Base-by-base conservation (phyloP, 306 rosid species). In the Hippophae gyantsensis region DNA sequence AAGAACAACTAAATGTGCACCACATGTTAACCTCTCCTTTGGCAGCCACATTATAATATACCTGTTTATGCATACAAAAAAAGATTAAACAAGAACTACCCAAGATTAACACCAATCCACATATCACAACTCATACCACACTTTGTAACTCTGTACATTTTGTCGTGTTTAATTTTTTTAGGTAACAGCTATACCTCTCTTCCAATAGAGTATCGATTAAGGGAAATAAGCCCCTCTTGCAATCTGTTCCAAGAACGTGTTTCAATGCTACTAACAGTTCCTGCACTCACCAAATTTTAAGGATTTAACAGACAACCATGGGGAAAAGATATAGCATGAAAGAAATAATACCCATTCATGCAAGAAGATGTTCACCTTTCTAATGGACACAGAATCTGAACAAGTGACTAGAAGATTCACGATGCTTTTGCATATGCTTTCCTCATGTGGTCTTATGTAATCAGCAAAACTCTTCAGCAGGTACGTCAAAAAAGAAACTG, bases 171-270 rank as follows among this genome's bases (percentile, higher is more conserved):
- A 1, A 25, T 47, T 25, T 46, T 26, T 40, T 14, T 52, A 60
- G 62, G 38, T 66, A 64, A 68, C 52, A 64, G 41, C 10, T 51
- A 76, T 84, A 93, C 99, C 95, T 88, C 78, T 88, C 97, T 72
- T 93, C 97, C 84, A 88, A 65, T 47, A 93, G 82, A 6, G 95
- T 93, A 72, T 93, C 99, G 67, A 93, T 87, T 74, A 93, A 69
- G 45, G 99, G 99, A 88, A 93, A 93, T 76, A 93, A 86, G 48
- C 99, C 99, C 78, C 97, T 82, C 78, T 93, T 86, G 73, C 87
- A 88, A 78, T 93, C 99, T 7, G 97, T 88, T 75, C 99, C 99
- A 68, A 93, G 99, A 70, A 93, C 97, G 82, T 88, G 99, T 74
- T 93, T 93, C 67, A 88, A 81, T 54, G 99, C 89, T 47, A 93